A percentile compares a stretch with the other conserved stretches of the same genome.
Evolutionary conservation across 108 stramenopile species (phyloP).

Genomic region (Nannochloropsis gaditana): DNA sequence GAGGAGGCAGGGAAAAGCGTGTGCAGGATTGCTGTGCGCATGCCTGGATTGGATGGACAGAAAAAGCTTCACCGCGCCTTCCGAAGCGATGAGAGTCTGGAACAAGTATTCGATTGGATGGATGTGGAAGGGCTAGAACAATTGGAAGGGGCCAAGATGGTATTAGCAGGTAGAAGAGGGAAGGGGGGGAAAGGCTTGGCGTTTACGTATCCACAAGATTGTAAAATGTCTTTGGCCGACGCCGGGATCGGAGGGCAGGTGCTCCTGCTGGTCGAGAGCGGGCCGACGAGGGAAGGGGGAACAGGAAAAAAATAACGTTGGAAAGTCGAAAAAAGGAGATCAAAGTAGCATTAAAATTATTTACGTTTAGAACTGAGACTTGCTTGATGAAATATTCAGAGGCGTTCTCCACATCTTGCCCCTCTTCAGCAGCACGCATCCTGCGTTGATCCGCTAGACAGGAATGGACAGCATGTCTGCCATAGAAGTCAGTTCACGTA

Average conservation of each 20-base stretch:
- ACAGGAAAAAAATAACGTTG: neutral
- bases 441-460: too few relatives aligned
- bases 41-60: neutral
- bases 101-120: constrained; percentile 10
- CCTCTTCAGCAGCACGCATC: too few relatives aligned
- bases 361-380: neutral
- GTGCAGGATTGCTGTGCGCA: neutral
- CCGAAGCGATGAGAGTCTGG: neutral
- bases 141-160: constrained; percentile 3
- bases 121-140: neutral
- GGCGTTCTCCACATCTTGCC: too few relatives aligned
- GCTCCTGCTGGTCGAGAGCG: neutral
- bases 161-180: neutral
- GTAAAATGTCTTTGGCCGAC: neutral
- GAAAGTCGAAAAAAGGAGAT: neutral
- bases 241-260: constrained; percentile 9
- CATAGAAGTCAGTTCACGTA: too few relatives aligned
- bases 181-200: neutral
- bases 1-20: neutral
- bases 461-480: too few relatives aligned
- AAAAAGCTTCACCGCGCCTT: neutral
- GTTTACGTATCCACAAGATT: neutral
- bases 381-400: too few relatives aligned
- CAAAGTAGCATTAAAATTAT: neutral
- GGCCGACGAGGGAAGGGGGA: neutral